Evolutionary conservation across 805 yeast species (phyloP).

Genomic region (Jamesozyma lodderae): DNA sequence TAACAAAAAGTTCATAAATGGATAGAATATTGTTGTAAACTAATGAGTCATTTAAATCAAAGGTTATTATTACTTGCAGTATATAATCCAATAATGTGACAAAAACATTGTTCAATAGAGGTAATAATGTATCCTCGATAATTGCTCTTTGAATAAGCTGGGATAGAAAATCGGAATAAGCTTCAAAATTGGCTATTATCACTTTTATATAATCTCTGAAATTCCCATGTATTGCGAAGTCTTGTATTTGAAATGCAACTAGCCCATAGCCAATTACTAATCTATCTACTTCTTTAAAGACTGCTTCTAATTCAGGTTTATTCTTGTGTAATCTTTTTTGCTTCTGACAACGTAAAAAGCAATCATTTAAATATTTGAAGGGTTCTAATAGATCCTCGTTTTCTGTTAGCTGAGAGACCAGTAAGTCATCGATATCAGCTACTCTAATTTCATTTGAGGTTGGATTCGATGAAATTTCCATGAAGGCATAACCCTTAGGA

Average conservation of each 20-base stretch:
- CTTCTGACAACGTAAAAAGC: slow-evolving; percentile 24
- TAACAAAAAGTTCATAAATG: slow-evolving; percentile 47
- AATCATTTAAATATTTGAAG: slow-evolving; percentile 23
- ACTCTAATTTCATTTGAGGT: not conserved
- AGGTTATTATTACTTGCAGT: slow-evolving; percentile 14
- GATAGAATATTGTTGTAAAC: slow-evolving; percentile 46
- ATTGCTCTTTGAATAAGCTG: slow-evolving; percentile 50
- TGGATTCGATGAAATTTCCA: not conserved
- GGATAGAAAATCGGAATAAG: slow-evolving; percentile 40
- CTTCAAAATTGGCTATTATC: slow-evolving; percentile 24
- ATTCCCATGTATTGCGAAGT: slow-evolving; percentile 28
- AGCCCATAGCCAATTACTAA: slow-evolving; percentile 47
- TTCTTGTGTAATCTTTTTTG: slow-evolving; percentile 37
- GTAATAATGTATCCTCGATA: slow-evolving; percentile 58
- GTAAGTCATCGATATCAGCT: slow-evolving; percentile 22
- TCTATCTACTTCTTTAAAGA: slow-evolving; percentile 40
- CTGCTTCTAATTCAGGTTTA: slow-evolving; percentile 31
- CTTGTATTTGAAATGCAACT: slow-evolving; percentile 61
- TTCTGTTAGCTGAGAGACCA: slow-evolving; percentile 29
- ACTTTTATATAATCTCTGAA: slow-evolving; percentile 20
- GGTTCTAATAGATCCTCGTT: slow-evolving; percentile 19
- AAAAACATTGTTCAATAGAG: slow-evolving; percentile 46
- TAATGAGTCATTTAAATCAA: slow-evolving; percentile 39
- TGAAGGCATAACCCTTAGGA: slow-evolving; percentile 5
- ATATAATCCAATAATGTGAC: slow-evolving; percentile 23